Conservation (phyloP, 1,139 yeast species). For the Barnettozyma hawaiiensis region DNA sequence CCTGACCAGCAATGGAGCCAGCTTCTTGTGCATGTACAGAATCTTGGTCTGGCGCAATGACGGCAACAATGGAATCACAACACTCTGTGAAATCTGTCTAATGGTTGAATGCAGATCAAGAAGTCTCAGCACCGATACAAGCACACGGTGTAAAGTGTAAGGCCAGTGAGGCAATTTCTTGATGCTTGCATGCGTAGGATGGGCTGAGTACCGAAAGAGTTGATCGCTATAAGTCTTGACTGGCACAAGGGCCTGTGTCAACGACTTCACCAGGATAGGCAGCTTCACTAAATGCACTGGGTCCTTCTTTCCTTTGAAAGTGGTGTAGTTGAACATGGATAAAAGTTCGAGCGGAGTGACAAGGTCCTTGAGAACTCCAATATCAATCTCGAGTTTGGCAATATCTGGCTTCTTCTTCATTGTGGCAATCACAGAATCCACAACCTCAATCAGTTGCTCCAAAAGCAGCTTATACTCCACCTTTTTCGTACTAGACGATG, state of each 20-base stretch:
- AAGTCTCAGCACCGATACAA: constrained; percentile 40
- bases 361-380: constrained; percentile 30
- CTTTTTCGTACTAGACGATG: constrained; percentile 22
- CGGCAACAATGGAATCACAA: constrained; percentile 37
- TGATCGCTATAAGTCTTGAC: constrained; percentile 11
- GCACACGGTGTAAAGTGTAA: constrained; percentile 44
- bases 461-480: constrained; percentile 27
- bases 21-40: constrained; percentile 27
- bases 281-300: constrained; percentile 11
- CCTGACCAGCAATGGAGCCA: constrained; percentile 7
- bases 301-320: constrained; percentile 4
- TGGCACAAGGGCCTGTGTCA: constrained; percentile 10
- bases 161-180: constrained; percentile 33
- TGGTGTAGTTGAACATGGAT: constrained; percentile 28
- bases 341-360: constrained; percentile 31
- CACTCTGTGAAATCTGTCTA: constrained; percentile 40
- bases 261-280: constrained; percentile 16
- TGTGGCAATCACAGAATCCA: constrained; percentile 39
- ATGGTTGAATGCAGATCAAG: constrained; percentile 43
- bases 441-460: constrained; percentile 12
- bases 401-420: constrained; percentile 37
- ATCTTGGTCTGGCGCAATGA: constrained; percentile 40
- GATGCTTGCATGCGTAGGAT: constrained; percentile 22
- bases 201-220: constrained; percentile 12
- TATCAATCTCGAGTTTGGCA: constrained; percentile 19